Conservation (phyloP, 495 filamentous ascomycete species). For the Poronia punctata region DNA sequence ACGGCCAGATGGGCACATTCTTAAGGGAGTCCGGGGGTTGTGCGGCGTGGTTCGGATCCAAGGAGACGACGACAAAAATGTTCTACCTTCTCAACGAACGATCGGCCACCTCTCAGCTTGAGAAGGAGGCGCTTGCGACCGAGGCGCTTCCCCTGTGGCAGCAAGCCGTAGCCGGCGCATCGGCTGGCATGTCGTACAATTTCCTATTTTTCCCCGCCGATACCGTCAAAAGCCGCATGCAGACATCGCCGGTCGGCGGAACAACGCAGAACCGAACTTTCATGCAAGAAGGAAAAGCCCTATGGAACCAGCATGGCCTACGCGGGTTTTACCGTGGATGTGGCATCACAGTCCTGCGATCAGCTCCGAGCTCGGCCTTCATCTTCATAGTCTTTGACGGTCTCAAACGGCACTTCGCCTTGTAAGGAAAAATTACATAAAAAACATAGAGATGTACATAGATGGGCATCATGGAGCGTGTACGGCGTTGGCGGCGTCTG, state of each 20-base stretch:
- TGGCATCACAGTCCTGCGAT: slow-evolving; percentile 81
- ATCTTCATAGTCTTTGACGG: slow-evolving; percentile 93
- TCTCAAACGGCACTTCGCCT: slow-evolving; percentile 58
- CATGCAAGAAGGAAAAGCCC: slow-evolving; percentile 52
- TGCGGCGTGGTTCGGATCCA: slow-evolving; percentile 91
- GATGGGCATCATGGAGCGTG: slow-evolving; percentile 6
- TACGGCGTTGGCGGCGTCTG: slow-evolving; percentile 18
- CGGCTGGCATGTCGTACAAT: slow-evolving; percentile 88
- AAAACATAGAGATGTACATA: slow-evolving; percentile 17
- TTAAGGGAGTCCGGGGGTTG: slow-evolving; percentile 90
- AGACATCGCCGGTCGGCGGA: slow-evolving; percentile 66
- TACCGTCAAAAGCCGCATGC: slow-evolving; percentile 93
- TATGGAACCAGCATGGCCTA: slow-evolving; percentile 78
- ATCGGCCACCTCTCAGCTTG: slow-evolving; percentile 20
- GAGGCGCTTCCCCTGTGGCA: slow-evolving; percentile 61
- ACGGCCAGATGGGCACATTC: slow-evolving; percentile 86
- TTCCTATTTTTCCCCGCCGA: slow-evolving; percentile 96
- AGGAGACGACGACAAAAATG: slow-evolving; percentile 68
- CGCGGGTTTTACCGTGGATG: slow-evolving; percentile 87
- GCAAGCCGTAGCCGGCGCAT: slow-evolving; percentile 81
- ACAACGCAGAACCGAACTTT: slow-evolving; percentile 53
- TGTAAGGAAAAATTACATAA: slow-evolving; percentile 18
- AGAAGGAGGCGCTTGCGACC: slow-evolving; percentile 23
- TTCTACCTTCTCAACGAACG: slow-evolving; percentile 45
- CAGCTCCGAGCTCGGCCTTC: slow-evolving; percentile 90